A percentile compares a stretch with the other conserved stretches of the same genome.
Conservation (phyloP, 768 basidiomycete species). For the Phaeolepiota aurea region DNA sequence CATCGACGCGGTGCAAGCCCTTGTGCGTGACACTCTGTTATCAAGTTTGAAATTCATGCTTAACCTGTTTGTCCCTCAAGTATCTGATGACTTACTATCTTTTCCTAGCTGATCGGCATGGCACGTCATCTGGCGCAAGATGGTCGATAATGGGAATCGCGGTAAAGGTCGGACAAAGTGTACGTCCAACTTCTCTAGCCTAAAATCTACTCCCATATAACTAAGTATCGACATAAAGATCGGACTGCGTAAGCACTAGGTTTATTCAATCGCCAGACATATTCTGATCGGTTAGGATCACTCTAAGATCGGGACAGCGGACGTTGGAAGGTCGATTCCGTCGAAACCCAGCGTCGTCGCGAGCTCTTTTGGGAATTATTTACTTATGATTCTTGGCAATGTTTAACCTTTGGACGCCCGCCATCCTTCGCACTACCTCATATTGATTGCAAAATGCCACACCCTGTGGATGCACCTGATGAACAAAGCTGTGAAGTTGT, state of each 20-base stretch:
- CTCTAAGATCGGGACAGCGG: conserved; percentile 60
- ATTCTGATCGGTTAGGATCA: conserved; percentile 4
- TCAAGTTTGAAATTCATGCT: conserved; percentile 1
- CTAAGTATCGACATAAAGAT: conserved; percentile 34
- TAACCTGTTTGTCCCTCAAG: conserved; percentile 20
- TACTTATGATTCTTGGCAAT: conserved; percentile 50
- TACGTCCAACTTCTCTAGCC: conserved; percentile 29
- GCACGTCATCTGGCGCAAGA: conserved; percentile 52
- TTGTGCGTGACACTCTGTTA: conserved; percentile 32
- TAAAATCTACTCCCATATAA: neutral
- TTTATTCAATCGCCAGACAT: neutral
- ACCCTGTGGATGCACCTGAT: conserved; percentile 35
- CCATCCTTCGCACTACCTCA: conserved; percentile 62
- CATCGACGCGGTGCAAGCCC: conserved; percentile 55
- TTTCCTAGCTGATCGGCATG: conserved; percentile 62
- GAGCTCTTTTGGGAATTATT: conserved; percentile 64
- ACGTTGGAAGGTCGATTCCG: conserved; percentile 52
- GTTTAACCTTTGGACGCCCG: conserved; percentile 61
- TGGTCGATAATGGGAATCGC: conserved; percentile 67
- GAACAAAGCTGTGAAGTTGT: conserved; percentile 43
- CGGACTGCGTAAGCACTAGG: conserved; percentile 49
- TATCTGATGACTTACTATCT: conserved; percentile 66
- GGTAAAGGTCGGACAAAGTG: conserved; percentile 63
- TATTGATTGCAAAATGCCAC: conserved; percentile 59
- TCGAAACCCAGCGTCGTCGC: conserved; percentile 54